Conservation (phyloP, 768 basidiomycete genomes). For the Leccinum sublutescens region DNA sequence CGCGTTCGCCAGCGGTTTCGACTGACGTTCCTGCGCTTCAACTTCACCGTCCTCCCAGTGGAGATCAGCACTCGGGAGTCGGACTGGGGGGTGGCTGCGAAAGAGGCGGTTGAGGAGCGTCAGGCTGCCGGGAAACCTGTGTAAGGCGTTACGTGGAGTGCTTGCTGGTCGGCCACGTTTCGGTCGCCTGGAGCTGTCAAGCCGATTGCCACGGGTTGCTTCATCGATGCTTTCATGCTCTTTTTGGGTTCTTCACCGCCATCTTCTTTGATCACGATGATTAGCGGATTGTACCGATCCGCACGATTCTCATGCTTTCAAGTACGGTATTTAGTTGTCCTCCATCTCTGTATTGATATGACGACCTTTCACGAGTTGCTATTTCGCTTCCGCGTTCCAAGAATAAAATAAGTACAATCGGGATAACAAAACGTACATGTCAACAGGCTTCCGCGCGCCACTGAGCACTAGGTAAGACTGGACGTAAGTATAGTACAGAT, state of each 20-base stretch:
- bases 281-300: neutral
- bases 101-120: neutral
- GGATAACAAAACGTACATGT: neutral
- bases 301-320: neutral
- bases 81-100: conserved; percentile 21
- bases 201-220: neutral
- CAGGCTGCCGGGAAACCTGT: no score
- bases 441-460: neutral
- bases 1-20: conserved; percentile 51
- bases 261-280: neutral
- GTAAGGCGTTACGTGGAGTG: neutral
- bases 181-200: neutral
- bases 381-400: neutral
- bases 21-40: conserved; percentile 58
- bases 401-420: neutral
- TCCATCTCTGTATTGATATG: neutral
- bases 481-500: neutral
- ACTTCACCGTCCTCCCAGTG: conserved; percentile 34
- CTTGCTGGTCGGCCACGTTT: neutral
- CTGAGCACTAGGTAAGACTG: neutral
- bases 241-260: neutral
- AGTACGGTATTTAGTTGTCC: neutral
- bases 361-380: neutral
- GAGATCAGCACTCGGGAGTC: conserved; percentile 19
- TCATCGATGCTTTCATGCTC: neutral